Conservation (phyloP, 768 basidiomycete species). For the Paxillus involutus region DNA sequence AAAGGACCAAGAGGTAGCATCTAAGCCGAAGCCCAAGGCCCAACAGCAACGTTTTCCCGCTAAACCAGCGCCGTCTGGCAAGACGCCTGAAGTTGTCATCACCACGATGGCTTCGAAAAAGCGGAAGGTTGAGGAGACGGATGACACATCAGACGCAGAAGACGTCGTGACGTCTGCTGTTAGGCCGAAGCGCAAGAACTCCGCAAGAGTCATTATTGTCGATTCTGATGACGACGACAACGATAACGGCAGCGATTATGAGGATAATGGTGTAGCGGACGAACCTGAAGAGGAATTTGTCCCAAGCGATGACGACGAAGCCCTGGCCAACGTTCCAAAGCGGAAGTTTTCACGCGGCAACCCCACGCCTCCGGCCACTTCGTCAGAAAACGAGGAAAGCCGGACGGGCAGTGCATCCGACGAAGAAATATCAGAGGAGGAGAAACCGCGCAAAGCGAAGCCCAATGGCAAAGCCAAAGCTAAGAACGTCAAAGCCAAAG, state of each 20-base stretch:
- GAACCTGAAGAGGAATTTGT: conserved; percentile 36
- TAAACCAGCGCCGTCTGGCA: conserved; percentile 37
- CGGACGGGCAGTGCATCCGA: conserved; percentile 22
- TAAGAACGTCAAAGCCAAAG: conserved; percentile 17
- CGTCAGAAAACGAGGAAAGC: conserved; percentile 32
- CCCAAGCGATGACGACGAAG: conserved; percentile 24
- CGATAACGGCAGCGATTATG: conserved; percentile 27
- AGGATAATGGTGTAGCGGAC: conserved; percentile 33
- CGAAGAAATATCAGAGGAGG: conserved; percentile 22
- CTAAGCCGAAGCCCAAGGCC: conserved; percentile 10
- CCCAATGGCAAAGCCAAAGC: conserved; percentile 17
- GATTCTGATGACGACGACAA: conserved; percentile 53
- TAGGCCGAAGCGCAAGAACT: conserved; percentile 36
- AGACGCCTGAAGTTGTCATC: conserved; percentile 61
- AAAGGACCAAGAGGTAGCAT: conserved; percentile 20
- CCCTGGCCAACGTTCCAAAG: conserved; percentile 21
- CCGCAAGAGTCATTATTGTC: conserved; percentile 40
- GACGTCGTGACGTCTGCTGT: conserved; percentile 38
- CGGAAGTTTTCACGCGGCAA: conserved; percentile 21
- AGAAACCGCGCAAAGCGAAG: conserved; percentile 35
- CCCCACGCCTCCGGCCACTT: conserved; percentile 24
- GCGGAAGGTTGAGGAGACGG: conserved; percentile 16
- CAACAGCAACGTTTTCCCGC: conserved; percentile 26
- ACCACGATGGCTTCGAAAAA: conserved; percentile 23
- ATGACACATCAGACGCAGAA: conserved; percentile 25